A percentile compares a stretch with the other conserved stretches of the same genome.
Evolutionary conservation across 2,329 filamentous ascomycete species (phyloP).

Genomic region (Pleochaeta shiraiana): DNA sequence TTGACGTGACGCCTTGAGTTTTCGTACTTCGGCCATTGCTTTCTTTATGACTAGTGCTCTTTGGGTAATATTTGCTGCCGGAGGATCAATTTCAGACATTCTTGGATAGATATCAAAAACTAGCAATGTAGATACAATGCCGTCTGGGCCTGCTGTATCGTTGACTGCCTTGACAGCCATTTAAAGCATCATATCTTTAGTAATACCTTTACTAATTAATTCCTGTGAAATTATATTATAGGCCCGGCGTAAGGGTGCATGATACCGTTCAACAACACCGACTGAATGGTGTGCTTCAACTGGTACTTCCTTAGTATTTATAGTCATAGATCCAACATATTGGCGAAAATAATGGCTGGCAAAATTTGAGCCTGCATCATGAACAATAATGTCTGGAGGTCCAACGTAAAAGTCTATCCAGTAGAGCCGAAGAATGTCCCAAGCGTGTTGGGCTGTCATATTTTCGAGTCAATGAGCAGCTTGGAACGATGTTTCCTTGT

Average conservation of each 20-base stretch:
- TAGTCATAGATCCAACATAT: no score
- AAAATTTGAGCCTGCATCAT: no score
- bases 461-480: no score
- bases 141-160: not conserved
- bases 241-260: no score
- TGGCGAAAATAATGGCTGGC: no score
- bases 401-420: no score
- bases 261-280: no score
- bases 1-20: not conserved
- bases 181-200: not conserved
- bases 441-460: no score
- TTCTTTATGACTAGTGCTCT: not conserved
- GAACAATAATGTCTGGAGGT: no score
- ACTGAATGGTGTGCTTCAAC: no score
- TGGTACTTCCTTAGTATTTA: no score
- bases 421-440: no score
- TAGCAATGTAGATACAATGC: not conserved
- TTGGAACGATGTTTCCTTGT: slow-evolving; percentile 3
- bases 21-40: not conserved
- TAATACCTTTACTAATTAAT: not conserved
- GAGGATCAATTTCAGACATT: not conserved
- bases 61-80: not conserved
- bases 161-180: not conserved
- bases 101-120: not conserved
- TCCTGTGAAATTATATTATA: not conserved